Conservation (phyloP, 345 rosid species). For the Citrus australasica region DNA sequence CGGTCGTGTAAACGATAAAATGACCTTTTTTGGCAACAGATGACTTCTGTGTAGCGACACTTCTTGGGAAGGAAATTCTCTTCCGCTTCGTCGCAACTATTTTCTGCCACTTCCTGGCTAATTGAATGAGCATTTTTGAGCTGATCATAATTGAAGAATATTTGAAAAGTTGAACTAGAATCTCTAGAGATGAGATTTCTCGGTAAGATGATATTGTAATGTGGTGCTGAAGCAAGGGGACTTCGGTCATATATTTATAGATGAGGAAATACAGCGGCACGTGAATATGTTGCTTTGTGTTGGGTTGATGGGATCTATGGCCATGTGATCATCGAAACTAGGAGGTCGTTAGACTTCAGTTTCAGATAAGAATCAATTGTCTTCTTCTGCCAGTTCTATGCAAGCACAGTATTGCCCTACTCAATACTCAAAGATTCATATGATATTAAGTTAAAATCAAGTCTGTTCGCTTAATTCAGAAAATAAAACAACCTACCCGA, state of each 20-base stretch:
- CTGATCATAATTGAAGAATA: not conserved
- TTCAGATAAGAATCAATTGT: not conserved
- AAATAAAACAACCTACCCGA: not conserved
- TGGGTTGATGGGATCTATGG: not conserved
- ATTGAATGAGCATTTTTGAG: conserved; percentile 5
- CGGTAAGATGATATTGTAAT: not conserved
- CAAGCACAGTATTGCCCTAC: not conserved
- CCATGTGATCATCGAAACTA: not conserved
- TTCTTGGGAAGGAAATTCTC: conserved; percentile 12
- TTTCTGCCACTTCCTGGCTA: conserved; percentile 22
- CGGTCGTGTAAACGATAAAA: conserved; percentile 20
- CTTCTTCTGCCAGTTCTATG: not conserved
- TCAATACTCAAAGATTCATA: not conserved
- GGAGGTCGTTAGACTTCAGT: not conserved
- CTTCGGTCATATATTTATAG: not conserved
- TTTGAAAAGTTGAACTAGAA: no score
- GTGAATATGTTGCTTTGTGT: not conserved
- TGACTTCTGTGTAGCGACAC: not conserved
- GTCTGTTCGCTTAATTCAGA: not conserved
- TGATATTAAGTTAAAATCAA: not conserved
- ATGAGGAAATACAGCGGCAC: not conserved
- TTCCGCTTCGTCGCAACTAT: not conserved
- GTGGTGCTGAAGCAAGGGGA: not conserved
- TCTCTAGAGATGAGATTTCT: not conserved
- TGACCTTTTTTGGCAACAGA: conserved; percentile 16